Evolutionary conservation across 192 early-diverging fungal genomes (phyloP), one percentile per base, ranked within the genome.

Genomic region (Umbelopsis vinacea): DNA sequence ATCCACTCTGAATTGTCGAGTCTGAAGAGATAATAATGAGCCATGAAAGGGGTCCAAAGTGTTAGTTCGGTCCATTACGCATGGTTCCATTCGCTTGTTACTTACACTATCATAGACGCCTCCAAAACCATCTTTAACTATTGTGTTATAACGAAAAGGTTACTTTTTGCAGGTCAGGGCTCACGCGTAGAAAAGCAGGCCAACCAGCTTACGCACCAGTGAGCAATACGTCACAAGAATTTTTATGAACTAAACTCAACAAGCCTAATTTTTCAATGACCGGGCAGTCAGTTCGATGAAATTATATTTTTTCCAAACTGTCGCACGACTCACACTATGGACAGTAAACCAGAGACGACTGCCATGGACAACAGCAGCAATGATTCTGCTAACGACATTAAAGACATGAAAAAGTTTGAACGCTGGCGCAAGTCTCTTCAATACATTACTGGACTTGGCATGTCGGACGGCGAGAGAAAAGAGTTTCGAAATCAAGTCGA

Each of bases 1-100:
- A 96, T 94, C 95, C 95, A 99, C 81, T 99, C 97, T 4, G 96
- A 98, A 84, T 99, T 99, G 81, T 99, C 97, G 71, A 94, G 83
- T 46, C 89, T 91, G 67, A 23, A 43, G 29, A 43, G 40, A 43
- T 12, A 43, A 12, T 11, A 0, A 43, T 12, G 40, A 43, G 40
- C 40, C 40, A 12, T 7, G 6, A 43, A 43, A 43, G 22, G 33
- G 21, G 75, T 4, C 19, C 24, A 57, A 50, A 68, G 40, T 48
- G 37, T 14, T 19, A n/a, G 24, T 29, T 46, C 11, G 11, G 54
- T 68, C 24, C 14, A 8, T 46, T 24, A 22, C 24, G 33, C 40
- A 45, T 40, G 2, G 1, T 4, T 8, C 7, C 11, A 71, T 33
- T 63, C 14, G 22, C 37, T 15, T 12, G 21, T 11, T 46, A 81